Percentiles rank a stretch among this genome's conserved stretches.
These are phyloP conservation scores for Epichloe gansuensis DNA, from an alignment of 2,329 filamentous ascomycete genomes.

Conservation along the genomic window DNA sequence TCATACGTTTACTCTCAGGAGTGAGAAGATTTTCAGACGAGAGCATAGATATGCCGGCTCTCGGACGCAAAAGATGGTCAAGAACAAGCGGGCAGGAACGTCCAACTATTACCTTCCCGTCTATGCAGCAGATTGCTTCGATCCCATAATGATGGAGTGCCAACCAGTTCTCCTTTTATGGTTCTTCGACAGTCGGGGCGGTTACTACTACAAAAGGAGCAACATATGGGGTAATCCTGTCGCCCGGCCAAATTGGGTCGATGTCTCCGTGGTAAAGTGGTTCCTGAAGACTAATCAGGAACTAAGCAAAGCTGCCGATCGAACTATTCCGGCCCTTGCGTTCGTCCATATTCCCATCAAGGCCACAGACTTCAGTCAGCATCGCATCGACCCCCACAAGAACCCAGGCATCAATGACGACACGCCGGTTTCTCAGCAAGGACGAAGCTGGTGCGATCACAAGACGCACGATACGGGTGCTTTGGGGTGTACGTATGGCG, in stretches of 20 bases:
- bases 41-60: conserved; percentile 26
- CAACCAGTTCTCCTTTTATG: conserved; percentile 41
- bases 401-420: conserved; percentile 35
- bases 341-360: conserved; percentile 37
- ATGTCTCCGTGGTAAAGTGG: conserved; percentile 30
- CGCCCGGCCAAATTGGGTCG: conserved; percentile 31
- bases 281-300: conserved; percentile 22
- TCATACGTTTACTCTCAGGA: conserved; percentile 42
- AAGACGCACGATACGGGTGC: conserved; percentile 6
- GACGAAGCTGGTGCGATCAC: conserved; percentile 25
- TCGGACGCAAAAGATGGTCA: conserved; percentile 28
- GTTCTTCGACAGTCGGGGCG: conserved; percentile 59
- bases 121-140: conserved; percentile 22
- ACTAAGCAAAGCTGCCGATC: conserved; percentile 18
- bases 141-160: conserved; percentile 1
- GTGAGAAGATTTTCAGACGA: conserved; percentile 25
- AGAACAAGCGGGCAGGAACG: conserved; percentile 20
- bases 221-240: conserved; percentile 16
- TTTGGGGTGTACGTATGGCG: conserved; percentile 27
- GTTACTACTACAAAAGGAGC: conserved; percentile 32
- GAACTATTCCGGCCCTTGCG: conserved; percentile 29
- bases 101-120: conserved; percentile 37
- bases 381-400: conserved; percentile 18
- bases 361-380: conserved; percentile 26
- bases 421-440: conserved; percentile 26